Base-by-base conservation (phyloP, 768 basidiomycete genomes). In the Mycena rebaudengoi region DNA sequence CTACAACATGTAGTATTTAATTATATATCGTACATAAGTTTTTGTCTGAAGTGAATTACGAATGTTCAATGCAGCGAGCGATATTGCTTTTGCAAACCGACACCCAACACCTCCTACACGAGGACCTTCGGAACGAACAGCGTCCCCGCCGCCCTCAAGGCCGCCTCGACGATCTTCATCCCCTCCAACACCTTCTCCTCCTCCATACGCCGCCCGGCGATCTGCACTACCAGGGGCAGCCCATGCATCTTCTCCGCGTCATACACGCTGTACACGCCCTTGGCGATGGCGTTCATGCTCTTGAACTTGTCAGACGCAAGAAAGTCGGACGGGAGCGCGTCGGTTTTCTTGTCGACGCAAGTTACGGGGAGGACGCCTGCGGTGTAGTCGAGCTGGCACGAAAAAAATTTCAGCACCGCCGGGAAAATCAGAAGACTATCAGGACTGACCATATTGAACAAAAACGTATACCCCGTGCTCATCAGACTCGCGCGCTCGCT, bases 131-230 rank as follows among this genome's bases (percentile, higher is more conserved):
- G 55, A 18, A 58, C 52, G 32, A 65, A 70, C 20, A 54, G 48
- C 21, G 52, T 61, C 26, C 67, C 59, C 20, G 53, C 59, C 29
- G 30, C 65, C 28, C 53, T 65, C 40, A 74, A 39, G 16, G 56
- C 62, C 32, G 37, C 39, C 43, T 80, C 73, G 48, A 85, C 70
- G 8, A 91, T 79, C 68, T 85, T 85, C 86, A 91, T 91, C 2
- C 86, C 89, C 69, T 87, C 85, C 7, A 92, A 65, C 3, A 90
- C 90, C 69, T 88, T 88, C 75, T 93, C 91, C 74, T 92, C 91
- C 71, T 91, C 87, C 39, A 90, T 80, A 40, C 86, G 77, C 44
- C 82, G 76, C 2, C 89, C 89, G 1, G 86, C 81, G 30, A 92
- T 73, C 70, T 92, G 90, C 12, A 91, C 85, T 2, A 88, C 88